phyloP scores from a whole-genome alignment of 306 rosid species.

The Sicyos edulis region DNA sequence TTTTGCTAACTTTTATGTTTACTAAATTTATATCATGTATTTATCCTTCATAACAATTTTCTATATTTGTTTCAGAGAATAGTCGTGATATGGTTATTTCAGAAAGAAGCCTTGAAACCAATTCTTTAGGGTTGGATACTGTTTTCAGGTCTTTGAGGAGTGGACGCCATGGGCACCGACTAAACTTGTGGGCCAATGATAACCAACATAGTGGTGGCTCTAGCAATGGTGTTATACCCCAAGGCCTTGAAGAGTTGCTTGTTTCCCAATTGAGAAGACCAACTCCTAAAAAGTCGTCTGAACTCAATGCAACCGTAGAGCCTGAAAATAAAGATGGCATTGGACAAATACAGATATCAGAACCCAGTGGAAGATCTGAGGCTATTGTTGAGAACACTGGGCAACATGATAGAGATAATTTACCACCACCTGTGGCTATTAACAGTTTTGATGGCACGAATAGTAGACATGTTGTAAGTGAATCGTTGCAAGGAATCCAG shows the following conservation, averaged over 20 bases:
- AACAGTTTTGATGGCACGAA: constrained; percentile 36
- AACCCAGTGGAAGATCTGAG: constrained; percentile 41
- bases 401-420: constrained; percentile 37
- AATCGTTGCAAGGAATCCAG: constrained; percentile 41
- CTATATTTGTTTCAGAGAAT: constrained; percentile 35
- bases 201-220: constrained; percentile 73
- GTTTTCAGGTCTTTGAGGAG: constrained; percentile 79
- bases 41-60: not conserved
- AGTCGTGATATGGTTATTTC: constrained; percentile 31
- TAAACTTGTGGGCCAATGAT: constrained; percentile 77
- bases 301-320: constrained; percentile 36
- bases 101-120: constrained; percentile 59
- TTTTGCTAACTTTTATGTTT: not conserved
- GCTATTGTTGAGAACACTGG: constrained; percentile 45
- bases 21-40: not conserved
- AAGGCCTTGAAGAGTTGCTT: constrained; percentile 88
- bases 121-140: constrained; percentile 63
- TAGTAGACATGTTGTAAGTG: constrained; percentile 43
- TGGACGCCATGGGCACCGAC: constrained; percentile 91
- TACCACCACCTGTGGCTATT: constrained; percentile 28
- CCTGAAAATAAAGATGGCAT: constrained; percentile 41
- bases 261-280: constrained; percentile 82
- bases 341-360: constrained; percentile 44
- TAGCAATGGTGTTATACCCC: constrained; percentile 52
- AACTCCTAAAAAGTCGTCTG: constrained; percentile 49